These are phyloP conservation scores for Paecilomyces niveus DNA, from an alignment of 2,329 filamentous ascomycete genomes.

Conservation along the genomic window DNA sequence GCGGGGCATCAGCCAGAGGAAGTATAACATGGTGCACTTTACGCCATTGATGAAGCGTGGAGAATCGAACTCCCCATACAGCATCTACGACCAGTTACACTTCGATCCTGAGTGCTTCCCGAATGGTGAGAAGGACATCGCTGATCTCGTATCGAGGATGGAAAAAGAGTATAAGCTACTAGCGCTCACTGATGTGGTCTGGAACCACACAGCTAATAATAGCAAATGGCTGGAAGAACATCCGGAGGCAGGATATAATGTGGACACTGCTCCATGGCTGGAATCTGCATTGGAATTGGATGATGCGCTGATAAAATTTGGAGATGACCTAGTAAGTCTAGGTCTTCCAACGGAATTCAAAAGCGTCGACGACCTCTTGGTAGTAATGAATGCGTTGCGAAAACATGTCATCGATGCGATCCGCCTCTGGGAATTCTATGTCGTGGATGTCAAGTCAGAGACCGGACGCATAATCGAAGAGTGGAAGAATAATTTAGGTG, in stretches of 20 bases:
- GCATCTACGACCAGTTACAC: constrained; percentile 81
- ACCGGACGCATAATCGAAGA: constrained; percentile 60
- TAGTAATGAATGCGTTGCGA: constrained; percentile 80
- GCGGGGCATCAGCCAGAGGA: constrained; percentile 76
- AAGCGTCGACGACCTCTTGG: constrained; percentile 63
- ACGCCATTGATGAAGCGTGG: constrained; percentile 87
- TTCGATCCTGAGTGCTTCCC: constrained; percentile 83
- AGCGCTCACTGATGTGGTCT: constrained; percentile 90
- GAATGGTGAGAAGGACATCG: constrained; percentile 73
- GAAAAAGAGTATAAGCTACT: constrained; percentile 78
- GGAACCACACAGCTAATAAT: constrained; percentile 96
- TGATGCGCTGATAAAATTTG: constrained; percentile 60
- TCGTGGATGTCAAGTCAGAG: constrained; percentile 69
- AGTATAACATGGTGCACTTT: constrained; percentile 99
- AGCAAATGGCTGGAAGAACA: constrained; percentile 90
- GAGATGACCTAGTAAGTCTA: constrained; percentile 55
- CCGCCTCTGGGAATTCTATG: constrained; percentile 90
- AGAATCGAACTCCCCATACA: constrained; percentile 92
- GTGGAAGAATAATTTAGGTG: constrained; percentile 52
- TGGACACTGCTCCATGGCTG: constrained; percentile 75
- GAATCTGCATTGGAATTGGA: constrained; percentile 67
- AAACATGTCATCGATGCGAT: constrained; percentile 68
- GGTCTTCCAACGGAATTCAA: constrained; percentile 71
- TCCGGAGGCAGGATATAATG: constrained; percentile 91
- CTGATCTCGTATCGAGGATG: constrained; percentile 69